These are phyloP conservation scores for Cystobasidium sp. DNA, from an alignment of 1,284 basidiomycete species.

Conservation along the genomic window DNA sequence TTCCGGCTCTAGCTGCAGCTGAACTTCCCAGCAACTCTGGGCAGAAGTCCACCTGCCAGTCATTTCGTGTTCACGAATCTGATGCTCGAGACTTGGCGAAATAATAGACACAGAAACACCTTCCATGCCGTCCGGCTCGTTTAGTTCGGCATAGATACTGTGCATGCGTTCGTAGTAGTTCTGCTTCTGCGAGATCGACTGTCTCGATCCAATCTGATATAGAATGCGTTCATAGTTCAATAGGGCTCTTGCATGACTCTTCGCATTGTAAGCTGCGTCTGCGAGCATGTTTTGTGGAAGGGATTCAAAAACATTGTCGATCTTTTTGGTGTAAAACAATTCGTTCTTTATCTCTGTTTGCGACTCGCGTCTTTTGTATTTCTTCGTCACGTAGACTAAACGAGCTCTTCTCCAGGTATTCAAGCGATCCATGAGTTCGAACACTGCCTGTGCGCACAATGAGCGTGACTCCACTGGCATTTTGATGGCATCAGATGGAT, in stretches of 20 bases:
- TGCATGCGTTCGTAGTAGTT: constrained; percentile 88
- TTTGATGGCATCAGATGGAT: constrained; percentile 68
- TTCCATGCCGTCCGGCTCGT: constrained; percentile 99
- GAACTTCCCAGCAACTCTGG: constrained; percentile 99
- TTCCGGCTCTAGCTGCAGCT: constrained; percentile 85
- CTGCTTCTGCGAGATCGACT: constrained; percentile 61
- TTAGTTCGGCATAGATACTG: constrained; percentile 92
- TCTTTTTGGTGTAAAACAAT: constrained; percentile 54
- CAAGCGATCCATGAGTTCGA: constrained; percentile 92
- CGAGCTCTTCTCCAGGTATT: constrained; percentile 76
- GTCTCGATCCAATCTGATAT: constrained; percentile 56
- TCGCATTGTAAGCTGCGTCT: constrained; percentile 89
- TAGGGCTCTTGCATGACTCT: constrained; percentile 88
- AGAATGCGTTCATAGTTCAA: constrained; percentile 93
- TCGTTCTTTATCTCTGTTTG: constrained; percentile 29
- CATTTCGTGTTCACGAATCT: constrained; percentile 97
- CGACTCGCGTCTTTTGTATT: constrained; percentile 57
- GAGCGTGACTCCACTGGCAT: constrained; percentile 67
- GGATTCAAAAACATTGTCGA: constrained; percentile 49
- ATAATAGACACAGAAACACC: constrained; percentile 89
- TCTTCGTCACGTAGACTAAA: constrained; percentile 55
- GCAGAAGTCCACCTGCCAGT: constrained; percentile 97
- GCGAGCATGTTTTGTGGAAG: constrained; percentile 77
- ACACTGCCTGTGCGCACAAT: constrained; percentile 79
- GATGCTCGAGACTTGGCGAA: constrained; percentile 89